These are phyloP conservation scores for Phytopythium cucurbitacearum DNA, from an alignment of 352 stramenopile genomes.

Conservation along the genomic window DNA sequence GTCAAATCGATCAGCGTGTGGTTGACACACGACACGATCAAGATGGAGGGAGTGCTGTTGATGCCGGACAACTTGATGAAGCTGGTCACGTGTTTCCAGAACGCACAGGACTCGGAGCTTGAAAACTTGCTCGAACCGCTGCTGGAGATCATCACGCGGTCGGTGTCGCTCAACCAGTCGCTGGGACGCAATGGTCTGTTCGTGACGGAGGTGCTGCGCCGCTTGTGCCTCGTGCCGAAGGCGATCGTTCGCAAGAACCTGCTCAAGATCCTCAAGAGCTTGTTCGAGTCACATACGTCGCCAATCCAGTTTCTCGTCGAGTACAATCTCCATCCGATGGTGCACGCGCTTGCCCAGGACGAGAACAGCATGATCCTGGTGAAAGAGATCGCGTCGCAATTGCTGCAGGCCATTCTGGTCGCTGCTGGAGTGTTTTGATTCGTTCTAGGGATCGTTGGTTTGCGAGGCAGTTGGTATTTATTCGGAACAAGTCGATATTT, in stretches of 20 bases:
- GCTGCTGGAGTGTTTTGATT: constrained; percentile 51
- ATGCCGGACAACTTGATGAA: constrained; percentile 60
- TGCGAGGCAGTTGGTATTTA: constrained; percentile 28
- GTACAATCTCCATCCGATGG: constrained; percentile 80
- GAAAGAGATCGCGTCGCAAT: constrained; percentile 84
- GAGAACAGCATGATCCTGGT: constrained; percentile 89
- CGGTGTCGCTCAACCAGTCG: constrained; percentile 77
- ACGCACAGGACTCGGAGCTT: constrained; percentile 63
- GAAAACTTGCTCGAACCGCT: constrained; percentile 79
- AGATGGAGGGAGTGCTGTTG: constrained; percentile 80
- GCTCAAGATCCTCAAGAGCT: constrained; percentile 89
- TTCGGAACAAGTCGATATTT: constrained; percentile 13
- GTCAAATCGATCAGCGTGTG: constrained; percentile 87
- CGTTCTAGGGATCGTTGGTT: constrained; percentile 1
- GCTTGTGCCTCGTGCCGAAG: constrained; percentile 76
- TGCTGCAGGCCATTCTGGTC: constrained; percentile 81
- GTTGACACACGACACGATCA: constrained; percentile 78
- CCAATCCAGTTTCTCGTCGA: constrained; percentile 86
- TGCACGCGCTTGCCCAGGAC: constrained; percentile 79
- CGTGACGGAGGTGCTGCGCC: constrained; percentile 77
- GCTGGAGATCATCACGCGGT: constrained; percentile 75
- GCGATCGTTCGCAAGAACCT: constrained; percentile 89
- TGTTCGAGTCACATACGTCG: constrained; percentile 86
- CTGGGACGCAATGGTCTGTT: constrained; percentile 83
- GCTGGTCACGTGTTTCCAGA: constrained; percentile 66